Evolutionary conservation across 257 asterid genomes (phyloP).

Genomic region (Ilex asprella): DNA sequence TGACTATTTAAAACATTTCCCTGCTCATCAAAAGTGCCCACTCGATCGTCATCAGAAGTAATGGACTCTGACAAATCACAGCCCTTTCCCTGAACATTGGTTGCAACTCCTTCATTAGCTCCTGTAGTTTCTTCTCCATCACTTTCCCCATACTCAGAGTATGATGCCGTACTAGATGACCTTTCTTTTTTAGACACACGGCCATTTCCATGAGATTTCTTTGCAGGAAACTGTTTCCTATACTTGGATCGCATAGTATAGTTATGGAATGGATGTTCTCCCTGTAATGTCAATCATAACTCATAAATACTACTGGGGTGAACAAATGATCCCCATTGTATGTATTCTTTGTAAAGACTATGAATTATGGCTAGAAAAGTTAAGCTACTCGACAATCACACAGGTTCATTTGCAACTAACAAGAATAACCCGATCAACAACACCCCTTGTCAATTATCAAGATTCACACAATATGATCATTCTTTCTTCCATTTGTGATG

Average conservation of each 20-base stretch:
- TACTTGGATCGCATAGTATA: slow-evolving; percentile 78
- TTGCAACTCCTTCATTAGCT: slow-evolving; percentile 21
- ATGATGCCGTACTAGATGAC: slow-evolving; percentile 25
- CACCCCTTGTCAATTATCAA: too few species aligned
- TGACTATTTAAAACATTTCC: slow-evolving; percentile 26
- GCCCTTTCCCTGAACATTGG: slow-evolving; percentile 18
- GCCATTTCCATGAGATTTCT: slow-evolving; percentile 25
- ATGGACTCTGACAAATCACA: slow-evolving; percentile 3
- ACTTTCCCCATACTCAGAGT: slow-evolving; percentile 37
- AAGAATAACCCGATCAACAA: too few species aligned
- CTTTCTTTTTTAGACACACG: slow-evolving; percentile 15
- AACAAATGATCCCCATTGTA: neutral
- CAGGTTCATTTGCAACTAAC: too few species aligned
- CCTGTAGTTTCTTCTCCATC: slow-evolving; percentile 38
- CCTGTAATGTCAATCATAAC: slow-evolving; percentile 43
- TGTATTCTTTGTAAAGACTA: too few species aligned
- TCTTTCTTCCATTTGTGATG: too few species aligned
- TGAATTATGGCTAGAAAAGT: neutral
- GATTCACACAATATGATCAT: too few species aligned
- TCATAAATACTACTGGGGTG: slow-evolving; percentile 15
- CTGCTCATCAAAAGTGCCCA: slow-evolving; percentile 15
- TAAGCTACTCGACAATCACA: too few species aligned
- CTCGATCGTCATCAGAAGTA: slow-evolving; percentile 14
- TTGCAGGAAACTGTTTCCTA: slow-evolving; percentile 37
- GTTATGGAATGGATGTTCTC: slow-evolving; percentile 94